Base-by-base conservation (phyloP, 1,284 basidiomycete genomes). In the Pseudozyma sp. region DNA sequence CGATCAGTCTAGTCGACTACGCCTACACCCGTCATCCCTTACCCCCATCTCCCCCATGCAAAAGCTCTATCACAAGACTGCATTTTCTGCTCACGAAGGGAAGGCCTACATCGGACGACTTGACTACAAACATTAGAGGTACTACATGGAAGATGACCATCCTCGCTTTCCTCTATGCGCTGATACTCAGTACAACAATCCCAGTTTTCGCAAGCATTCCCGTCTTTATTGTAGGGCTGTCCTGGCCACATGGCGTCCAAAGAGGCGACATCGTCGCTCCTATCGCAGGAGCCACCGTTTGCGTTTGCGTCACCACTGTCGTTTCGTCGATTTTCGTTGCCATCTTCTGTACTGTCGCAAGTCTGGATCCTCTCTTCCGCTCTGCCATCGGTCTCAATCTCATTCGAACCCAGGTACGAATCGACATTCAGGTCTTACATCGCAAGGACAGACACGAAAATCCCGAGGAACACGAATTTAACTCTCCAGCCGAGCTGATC, bases 61-160 rank as follows among this genome's bases (percentile, higher is more conserved):
- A 6, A 6, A 31, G 25, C 25, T 31, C 6, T 6, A 31, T 31
- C 25, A 12, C 18, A 9, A 59, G 52, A 31, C 40, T 43, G 5
- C 9, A 36, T 8, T 54, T 36, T 21, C 34, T 63, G 18, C 19
- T 54, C n/a, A 55, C 39, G 11, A 38, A 34, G 13, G 54, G 54
- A 16, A 53, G 34, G 36, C 43, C 52, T 6, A 54, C 11, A 12
- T 25, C 52, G 8, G 12, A 35, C 10, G n/a, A 36, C 42, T 14
- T 21, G 10, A 36, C 13, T 8, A 18, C 43, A 5, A 16, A 44
- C 10, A 5, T 25, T 9, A 18, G 8, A 42, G 21, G n/a, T 13
- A 58, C 5, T n/a, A 53, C 55, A 0, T 64, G 62, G 55, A 58
- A 53, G 31, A 57, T 64, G 54, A 48, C 55, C 7, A 7, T 64